phyloP scores from a whole-genome alignment of 306 rosid species.

The Chamaecrista fasciculata region DNA sequence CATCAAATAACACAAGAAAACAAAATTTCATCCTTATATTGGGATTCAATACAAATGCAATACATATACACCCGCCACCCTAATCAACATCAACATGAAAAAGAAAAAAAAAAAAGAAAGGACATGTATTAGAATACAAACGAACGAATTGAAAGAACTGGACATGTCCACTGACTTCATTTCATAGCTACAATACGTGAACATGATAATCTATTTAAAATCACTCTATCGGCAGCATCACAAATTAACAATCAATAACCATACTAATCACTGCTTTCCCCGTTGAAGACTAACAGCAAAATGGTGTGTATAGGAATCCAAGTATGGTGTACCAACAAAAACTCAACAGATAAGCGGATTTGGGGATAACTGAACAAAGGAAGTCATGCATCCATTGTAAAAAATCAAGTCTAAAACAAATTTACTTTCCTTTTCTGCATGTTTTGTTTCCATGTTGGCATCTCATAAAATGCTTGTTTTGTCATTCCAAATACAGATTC shows the following conservation, averaged over 20 bases:
- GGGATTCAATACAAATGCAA: conserved; percentile 36
- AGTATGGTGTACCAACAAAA: conserved; percentile 42
- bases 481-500: conserved; percentile 57
- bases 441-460: conserved; percentile 95
- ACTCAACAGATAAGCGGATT: conserved; percentile 34
- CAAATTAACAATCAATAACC: conserved; percentile 47
- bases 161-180: conserved; percentile 37
- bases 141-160: conserved; percentile 58
- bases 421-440: conserved; percentile 80
- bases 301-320: conserved; percentile 37
- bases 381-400: conserved; percentile 24
- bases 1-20: conserved; percentile 29
- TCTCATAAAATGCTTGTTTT: conserved; percentile 71
- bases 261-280: conserved; percentile 42
- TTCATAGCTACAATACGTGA: conserved; percentile 44
- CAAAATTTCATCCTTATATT: conserved; percentile 36
- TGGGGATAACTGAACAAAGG: conserved; percentile 43
- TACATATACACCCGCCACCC: conserved; percentile 53
- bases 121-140: conserved; percentile 31
- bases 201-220: conserved; percentile 34
- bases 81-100: conserved; percentile 25
- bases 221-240: conserved; percentile 64
- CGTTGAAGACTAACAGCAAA: conserved; percentile 37
- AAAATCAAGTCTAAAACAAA: conserved; percentile 54
- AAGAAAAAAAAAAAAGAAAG: no score